Conservation (phyloP, 305 asterid genomes). For the Petunia hybrid region DNA sequence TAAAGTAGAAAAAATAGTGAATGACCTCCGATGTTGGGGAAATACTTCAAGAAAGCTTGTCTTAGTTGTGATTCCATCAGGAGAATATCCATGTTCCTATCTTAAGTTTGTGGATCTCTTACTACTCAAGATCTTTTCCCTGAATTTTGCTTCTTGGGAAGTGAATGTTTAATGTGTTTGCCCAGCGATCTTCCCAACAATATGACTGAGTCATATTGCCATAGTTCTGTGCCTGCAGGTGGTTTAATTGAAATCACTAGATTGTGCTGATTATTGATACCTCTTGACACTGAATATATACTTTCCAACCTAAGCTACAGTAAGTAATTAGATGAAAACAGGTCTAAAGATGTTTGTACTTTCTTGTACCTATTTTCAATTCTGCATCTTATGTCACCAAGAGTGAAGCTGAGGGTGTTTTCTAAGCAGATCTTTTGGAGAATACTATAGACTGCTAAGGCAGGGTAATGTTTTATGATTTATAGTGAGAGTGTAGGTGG, state of each 20-base stretch:
- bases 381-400: neutral
- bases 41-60: neutral
- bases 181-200: neutral
- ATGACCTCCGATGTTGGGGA: neutral
- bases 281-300: neutral
- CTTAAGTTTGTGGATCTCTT: constrained; percentile 13
- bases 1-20: neutral
- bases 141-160: constrained; percentile 2
- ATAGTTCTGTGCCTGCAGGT: neutral
- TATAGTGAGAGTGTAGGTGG: neutral
- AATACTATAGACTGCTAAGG: neutral
- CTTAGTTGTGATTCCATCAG: neutral
- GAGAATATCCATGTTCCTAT: neutral
- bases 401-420: neutral
- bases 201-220: neutral
- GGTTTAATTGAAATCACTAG: neutral
- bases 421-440: neutral
- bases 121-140: neutral
- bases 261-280: constrained; percentile 5
- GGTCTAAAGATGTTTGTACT: constrained; percentile 20
- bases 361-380: neutral
- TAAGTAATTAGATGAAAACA: constrained; percentile 7
- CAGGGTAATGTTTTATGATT: neutral
- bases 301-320: constrained; percentile 2
- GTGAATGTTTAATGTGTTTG: neutral